Evolutionary conservation across 768 basidiomycete species (phyloP), one percentile per base, ranked within the genome.

Genomic region (Phlegmacium glaucopus): DNA sequence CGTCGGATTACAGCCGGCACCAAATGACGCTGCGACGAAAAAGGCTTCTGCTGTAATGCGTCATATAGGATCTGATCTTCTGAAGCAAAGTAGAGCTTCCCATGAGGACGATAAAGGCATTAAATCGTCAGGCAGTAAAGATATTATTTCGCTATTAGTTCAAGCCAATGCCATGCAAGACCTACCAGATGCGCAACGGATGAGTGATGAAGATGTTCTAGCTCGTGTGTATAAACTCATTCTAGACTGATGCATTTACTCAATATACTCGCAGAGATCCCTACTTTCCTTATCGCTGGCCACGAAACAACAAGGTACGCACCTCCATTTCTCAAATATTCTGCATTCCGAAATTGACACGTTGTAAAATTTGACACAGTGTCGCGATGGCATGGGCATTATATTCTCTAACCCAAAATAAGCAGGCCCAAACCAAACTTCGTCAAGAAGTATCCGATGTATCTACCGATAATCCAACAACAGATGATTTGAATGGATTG

Each of bases 121-220:
- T 18, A 61, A 58, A 28, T 35, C 56, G 2, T 45, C 50, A 34
- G 30, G 42, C 57, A 68, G 60, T 61, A 69, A 78, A 5, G 83
- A 85, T 61, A 51, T 86, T 5, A 62, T 85, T 4, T 78, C 77
- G 1, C 58, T 83, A 18, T 66, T 86, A 2, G 69, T 85, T 34
- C 72, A 70, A 44, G 82, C 83, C 2, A 87, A 86, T 58, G 71
- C 81, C 62, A 72, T 76, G 9, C 71, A 71, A 3, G 79, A 83
- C 51, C 52, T 80, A 4, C 72, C 75, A 0, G 74, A 75, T 13
- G 66, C 52, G 27, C 80, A 81, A 55, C 64, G 64, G 35, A 54
- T 87, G 57, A 72, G 72, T 0, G 84, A 87, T 40, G 69, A 74
- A 18, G 83, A 85, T 47, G 79, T 86, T 8, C 42, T 82, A 3